Base-by-base conservation (phyloP, 2,329 filamentous ascomycete species). In the Nemania abortiva region DNA sequence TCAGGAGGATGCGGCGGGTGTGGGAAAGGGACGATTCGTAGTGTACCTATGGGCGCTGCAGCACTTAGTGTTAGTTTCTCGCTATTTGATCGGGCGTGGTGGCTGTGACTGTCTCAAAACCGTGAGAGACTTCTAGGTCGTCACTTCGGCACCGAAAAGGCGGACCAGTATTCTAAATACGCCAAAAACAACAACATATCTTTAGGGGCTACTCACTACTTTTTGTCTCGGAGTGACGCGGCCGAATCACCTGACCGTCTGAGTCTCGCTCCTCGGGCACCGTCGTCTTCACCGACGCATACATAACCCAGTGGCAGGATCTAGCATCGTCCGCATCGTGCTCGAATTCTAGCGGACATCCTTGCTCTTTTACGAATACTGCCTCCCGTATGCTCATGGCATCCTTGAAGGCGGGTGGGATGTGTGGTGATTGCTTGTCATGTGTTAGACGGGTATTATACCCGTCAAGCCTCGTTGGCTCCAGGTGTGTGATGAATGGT, bases 291-390 rank as follows among this genome's bases (percentile, higher is more conserved):
- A 91, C 85, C 18, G 86, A 89, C 56, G 89, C 89, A 80, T 97
- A 97, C n/a, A 91, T 84, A 34, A 97, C 91, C 92, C 93, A 97
- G 80, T 98, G 94, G 82, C 91, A 95, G 73, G 89, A 91, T 42
- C 92, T 88, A 0, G 86, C 73, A 79, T 98, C 95, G 78, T 98
- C 94, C 0, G 85, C 82, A 82, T 98, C 95, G 72, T 93, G 86
- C 79, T 98, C 95, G 72, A 89, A 88, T 45, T 91, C 89, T 0
- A 89, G 80, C 0, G 87, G 84, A 15, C 89, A 82, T 0, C 80
- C 74, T 75, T 91, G 89, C 75, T 91, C 90, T 7, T 81, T 45
- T 27, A 91, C 86, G 74, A 90, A 91, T 62, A 92, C 89, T 20
- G 80, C 75, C 69, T 88, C 82, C 42, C 90, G 87, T 52, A 92